phyloP scores from a whole-genome alignment of 139 green algal genomes.

The Micractinium conductrix region DNA sequence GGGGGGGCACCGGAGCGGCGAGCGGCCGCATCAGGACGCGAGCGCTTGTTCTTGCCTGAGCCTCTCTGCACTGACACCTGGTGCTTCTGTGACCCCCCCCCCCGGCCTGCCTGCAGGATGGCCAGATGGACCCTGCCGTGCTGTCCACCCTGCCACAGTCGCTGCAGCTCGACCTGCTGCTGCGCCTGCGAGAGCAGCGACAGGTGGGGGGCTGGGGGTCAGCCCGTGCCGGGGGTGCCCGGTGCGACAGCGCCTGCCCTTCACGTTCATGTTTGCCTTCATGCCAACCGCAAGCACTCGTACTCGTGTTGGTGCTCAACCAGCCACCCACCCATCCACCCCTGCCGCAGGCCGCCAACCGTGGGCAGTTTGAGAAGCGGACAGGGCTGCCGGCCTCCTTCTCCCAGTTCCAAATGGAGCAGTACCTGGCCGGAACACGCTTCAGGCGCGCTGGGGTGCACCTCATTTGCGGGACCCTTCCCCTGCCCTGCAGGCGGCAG shows the following conservation, averaged over 20 bases:
- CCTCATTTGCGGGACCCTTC: neutral
- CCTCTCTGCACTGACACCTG: no score
- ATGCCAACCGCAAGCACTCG: no score
- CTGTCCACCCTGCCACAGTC: constrained; percentile 86
- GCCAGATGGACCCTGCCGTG: constrained; percentile 73
- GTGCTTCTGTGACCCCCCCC: neutral
- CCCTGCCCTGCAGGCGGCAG: constrained; percentile 20
- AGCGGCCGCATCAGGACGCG: no score
- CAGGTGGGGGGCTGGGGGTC: no score
- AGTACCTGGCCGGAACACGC: constrained; percentile 74
- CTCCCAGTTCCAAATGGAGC: constrained; percentile 77
- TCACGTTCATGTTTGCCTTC: no score
- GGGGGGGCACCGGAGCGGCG: no score
- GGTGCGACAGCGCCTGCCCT: no score
- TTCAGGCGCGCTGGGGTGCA: constrained; percentile 33
- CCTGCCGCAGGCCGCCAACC: constrained; percentile 69
- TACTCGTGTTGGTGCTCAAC: no score
- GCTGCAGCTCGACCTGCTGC: constrained; percentile 86
- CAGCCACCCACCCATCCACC: no score
- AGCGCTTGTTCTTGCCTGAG: no score
- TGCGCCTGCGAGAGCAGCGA: constrained; percentile 76
- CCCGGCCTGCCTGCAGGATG: neutral
- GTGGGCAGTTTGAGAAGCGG: constrained; percentile 70
- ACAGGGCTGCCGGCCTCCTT: constrained; percentile 58
- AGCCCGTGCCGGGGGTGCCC: no score